A percentile compares a stretch with the other conserved stretches of the same genome.
These are phyloP conservation scores for Syzygium jambos DNA, from an alignment of 345 rosid species.

Conservation along the genomic window DNA sequence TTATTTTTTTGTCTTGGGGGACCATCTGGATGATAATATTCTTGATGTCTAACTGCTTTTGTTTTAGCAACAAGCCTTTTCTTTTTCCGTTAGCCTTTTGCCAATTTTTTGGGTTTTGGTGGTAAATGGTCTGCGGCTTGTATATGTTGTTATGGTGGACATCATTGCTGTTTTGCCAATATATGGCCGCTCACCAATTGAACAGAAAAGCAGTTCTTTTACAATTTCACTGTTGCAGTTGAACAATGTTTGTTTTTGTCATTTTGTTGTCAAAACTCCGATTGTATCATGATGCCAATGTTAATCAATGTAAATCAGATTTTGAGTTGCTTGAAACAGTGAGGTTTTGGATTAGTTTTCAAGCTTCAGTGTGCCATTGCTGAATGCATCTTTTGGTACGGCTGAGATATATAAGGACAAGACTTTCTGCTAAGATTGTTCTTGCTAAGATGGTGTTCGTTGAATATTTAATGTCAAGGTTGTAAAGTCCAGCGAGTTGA, in stretches of 20 bases:
- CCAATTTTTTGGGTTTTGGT: not conserved
- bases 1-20: not conserved
- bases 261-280: not conserved
- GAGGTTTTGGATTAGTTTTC: not conserved
- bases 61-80: not conserved
- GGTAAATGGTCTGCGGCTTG: not conserved
- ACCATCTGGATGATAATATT: not conserved
- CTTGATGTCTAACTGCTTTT: not conserved
- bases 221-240: not conserved
- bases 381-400: not conserved
- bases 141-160: not conserved
- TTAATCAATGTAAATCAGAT: not conserved
- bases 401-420: too few species aligned
- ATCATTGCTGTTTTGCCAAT: not conserved
- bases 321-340: not conserved
- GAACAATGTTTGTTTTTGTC: not conserved
- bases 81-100: not conserved
- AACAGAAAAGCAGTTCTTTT: not conserved
- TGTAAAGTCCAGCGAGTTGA: not conserved
- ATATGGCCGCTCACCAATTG: not conserved
- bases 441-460: not conserved
- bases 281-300: not conserved
- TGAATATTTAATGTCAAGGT: not conserved
- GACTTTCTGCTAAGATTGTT: not conserved
- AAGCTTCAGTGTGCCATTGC: not conserved